Conservation (phyloP, 139 green algal species). For the Haematococcus sp. region DNA sequence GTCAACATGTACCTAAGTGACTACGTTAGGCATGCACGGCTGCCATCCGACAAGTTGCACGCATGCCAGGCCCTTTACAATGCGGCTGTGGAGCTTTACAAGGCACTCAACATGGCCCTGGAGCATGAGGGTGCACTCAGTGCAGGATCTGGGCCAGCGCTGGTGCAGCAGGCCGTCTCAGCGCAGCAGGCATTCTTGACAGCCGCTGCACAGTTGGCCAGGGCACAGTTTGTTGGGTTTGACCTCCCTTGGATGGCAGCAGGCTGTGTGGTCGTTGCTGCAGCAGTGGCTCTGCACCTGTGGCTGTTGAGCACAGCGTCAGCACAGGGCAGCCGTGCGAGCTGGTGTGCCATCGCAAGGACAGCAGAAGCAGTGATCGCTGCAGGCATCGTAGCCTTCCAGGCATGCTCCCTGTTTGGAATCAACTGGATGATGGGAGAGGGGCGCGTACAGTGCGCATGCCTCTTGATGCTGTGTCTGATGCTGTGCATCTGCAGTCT, state of each 20-base stretch:
- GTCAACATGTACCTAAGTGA: too few species aligned
- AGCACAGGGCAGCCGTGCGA: neutral
- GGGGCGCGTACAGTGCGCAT: constrained; percentile 44
- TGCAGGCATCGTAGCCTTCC: constrained; percentile 10
- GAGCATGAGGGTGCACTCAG: too few species aligned
- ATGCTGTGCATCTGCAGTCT: neutral
- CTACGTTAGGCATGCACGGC: too few species aligned
- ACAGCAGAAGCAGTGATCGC: neutral
- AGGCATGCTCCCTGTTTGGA: constrained; percentile 50
- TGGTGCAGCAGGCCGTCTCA: neutral
- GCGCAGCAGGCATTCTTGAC: constrained; percentile 23
- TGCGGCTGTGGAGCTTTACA: too few species aligned
- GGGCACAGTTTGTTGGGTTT: constrained; percentile 77
- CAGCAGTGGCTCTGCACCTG: constrained; percentile 36
- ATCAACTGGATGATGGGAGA: constrained; percentile 59
- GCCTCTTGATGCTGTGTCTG: constrained; percentile 36
- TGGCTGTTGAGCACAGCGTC: neutral
- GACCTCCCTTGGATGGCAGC: constrained; percentile 41
- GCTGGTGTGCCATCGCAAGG: too few species aligned
- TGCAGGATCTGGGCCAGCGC: too few species aligned
- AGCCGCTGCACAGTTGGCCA: constrained; percentile 52
- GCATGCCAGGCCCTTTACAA: neutral
- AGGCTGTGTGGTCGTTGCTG: constrained; percentile 50
- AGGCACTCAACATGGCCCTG: too few species aligned
- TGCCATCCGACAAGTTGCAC: neutral